Evolutionary conservation across 2,329 filamentous ascomycete species (phyloP), one percentile per base, ranked within the genome.

Genomic region (Fusarium continuum): DNA sequence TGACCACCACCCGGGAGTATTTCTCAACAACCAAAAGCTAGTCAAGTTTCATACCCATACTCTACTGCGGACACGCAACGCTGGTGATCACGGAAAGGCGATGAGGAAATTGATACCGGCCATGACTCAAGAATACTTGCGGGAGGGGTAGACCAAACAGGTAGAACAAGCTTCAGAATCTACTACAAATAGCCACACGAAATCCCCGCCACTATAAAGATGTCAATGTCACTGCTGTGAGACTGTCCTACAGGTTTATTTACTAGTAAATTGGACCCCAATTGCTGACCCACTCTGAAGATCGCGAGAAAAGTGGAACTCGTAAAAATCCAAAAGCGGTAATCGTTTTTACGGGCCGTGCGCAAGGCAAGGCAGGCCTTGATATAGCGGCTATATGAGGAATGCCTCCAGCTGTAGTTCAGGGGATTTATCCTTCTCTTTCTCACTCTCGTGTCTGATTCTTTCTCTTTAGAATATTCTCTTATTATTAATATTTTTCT

Each of bases 1-100:
- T 68, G 91, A 93, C 68, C 89, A 92, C 70, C 91, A 93, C 73
- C 91, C 87, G 0, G 90, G 91, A 0, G 91, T 93, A 0, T 93
- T 93, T 67, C 74, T 94, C 69, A 87, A 82, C 2, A 94, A 93
- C 71, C 80, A 80, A 44, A 85, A 91, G 74, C 91, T 91, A 0
- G 87, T 87, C 26, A 91, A 90, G 74, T 94, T 91, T 68, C 91
- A 94, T 68, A 90, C 91, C 19, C 91, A 94, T 73, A 93, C 91
- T 0, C 76, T 92, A 47, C 76, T 91, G 61, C 76, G 91, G 29
- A 88, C 85, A 26, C 91, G 91, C 1, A 93, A 94, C 73, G 86
- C 78, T 0, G 91, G 91, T 0, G 91, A 94, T 71, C 93, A 93
- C 72, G 91, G 91, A 0, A 83, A 81, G 75, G 82, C 82, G 1